A percentile compares a stretch with the other conserved stretches of the same genome.
Evolutionary conservation across 176 grass and related monocot genomes (phyloP).

Genomic region (Triticum dicoccoides): DNA sequence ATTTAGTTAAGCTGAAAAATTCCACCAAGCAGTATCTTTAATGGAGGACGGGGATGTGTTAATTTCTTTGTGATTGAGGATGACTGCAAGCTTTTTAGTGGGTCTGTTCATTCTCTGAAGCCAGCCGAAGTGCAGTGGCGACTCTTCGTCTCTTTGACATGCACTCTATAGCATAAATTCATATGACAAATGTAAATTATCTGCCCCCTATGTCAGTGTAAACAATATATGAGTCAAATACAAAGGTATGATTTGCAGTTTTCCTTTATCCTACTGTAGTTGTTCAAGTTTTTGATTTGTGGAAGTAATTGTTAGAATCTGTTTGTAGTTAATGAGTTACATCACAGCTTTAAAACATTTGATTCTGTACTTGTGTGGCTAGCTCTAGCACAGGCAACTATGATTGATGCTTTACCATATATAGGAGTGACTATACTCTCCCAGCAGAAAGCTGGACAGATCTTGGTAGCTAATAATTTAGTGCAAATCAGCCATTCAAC

Average conservation of each 20-base stretch:
- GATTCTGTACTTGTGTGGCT: not conserved
- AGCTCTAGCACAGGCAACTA: not conserved
- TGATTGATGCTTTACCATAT: conserved; percentile 4
- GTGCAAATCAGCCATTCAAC: conserved; percentile 5
- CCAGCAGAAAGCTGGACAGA: not conserved
- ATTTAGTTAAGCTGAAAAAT: conserved; percentile 9
- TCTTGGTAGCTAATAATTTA: not conserved
- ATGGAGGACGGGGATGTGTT: not conserved
- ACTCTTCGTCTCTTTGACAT: not conserved
- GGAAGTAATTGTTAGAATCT: not conserved
- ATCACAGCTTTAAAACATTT: not conserved
- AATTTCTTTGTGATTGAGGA: not conserved
- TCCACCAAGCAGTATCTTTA: not conserved
- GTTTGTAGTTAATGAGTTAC: not conserved
- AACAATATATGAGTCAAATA: conserved; percentile 24
- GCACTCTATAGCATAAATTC: not conserved
- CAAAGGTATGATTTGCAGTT: conserved; percentile 4
- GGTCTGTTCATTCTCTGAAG: conserved; percentile 15
- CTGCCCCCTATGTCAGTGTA: conserved; percentile 8
- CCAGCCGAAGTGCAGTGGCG: not conserved
- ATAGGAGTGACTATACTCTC: not conserved
- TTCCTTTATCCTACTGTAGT: not conserved
- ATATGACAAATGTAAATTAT: conserved; percentile 20
- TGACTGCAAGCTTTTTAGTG: not conserved
- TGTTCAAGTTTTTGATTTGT: not conserved